A percentile compares a stretch with the other conserved stretches of the same genome.
Conservation (phyloP, 2,329 filamentous ascomycete species). For the Aspergillus sp. region DNA sequence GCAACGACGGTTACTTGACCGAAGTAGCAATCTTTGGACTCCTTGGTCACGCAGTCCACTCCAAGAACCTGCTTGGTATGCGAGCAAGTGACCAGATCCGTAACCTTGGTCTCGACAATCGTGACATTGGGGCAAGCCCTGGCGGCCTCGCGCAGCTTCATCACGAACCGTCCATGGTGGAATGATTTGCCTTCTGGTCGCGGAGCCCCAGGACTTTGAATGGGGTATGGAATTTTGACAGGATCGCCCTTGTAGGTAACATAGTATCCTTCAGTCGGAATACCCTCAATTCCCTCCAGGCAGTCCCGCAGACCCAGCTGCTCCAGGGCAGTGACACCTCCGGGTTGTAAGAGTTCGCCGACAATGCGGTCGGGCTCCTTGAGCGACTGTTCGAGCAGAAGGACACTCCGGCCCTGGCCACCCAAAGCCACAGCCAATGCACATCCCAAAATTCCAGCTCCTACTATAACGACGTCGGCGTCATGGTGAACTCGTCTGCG, state of each 20-base stretch:
- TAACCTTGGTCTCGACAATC: slow-evolving; percentile 85
- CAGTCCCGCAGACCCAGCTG: slow-evolving; percentile 79
- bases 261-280: slow-evolving; percentile 81
- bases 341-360: slow-evolving; percentile 90
- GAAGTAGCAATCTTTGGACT: slow-evolving; percentile 76
- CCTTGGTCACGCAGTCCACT: slow-evolving; percentile 69
- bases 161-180: slow-evolving; percentile 93
- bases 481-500: slow-evolving; percentile 58
- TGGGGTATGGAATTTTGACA: slow-evolving; percentile 77
- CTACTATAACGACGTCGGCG: slow-evolving; percentile 84
- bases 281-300: slow-evolving; percentile 83
- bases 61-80: slow-evolving; percentile 73
- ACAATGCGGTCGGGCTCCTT: slow-evolving; percentile 95
- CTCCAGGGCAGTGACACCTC: slow-evolving; percentile 77
- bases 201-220: slow-evolving; percentile 48
- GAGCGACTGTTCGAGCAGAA: slow-evolving; percentile 84
- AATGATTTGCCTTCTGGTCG: slow-evolving; percentile 75
- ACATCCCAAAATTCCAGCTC: slow-evolving; percentile 86
- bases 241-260: slow-evolving; percentile 76
- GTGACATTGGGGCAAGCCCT: slow-evolving; percentile 77
- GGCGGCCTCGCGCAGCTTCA: slow-evolving; percentile 74
- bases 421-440: slow-evolving; percentile 81
- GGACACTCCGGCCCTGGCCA: slow-evolving; percentile 84
- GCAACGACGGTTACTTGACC: slow-evolving; percentile 83
- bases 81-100: slow-evolving; percentile 69